Evolutionary conservation across 805 yeast species (phyloP).

Genomic region (Kodamaea sagamina): DNA sequence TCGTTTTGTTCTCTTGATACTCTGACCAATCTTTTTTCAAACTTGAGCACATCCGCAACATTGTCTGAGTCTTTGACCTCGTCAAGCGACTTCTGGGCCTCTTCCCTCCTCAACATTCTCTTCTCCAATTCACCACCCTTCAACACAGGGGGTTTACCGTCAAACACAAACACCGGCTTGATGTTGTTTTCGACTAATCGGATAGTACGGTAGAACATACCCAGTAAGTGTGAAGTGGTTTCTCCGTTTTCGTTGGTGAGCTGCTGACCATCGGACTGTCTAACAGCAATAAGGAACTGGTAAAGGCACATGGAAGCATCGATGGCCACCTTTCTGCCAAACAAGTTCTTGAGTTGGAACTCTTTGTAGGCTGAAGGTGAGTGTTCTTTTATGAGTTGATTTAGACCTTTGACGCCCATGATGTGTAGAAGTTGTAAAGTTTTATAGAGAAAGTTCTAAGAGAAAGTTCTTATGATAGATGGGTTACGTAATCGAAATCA

Average conservation of each 20-base stretch:
- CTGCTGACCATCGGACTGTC: constrained; percentile 96
- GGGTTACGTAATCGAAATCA: background rate
- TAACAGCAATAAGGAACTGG: constrained; percentile 92
- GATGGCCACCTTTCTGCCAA: constrained; percentile 96
- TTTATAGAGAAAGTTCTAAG: no score
- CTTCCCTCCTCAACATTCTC: constrained; percentile 76
- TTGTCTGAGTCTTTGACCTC: constrained; percentile 80
- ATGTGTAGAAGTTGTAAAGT: background rate
- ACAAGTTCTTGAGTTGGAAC: constrained; percentile 78
- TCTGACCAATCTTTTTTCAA: constrained; percentile 83
- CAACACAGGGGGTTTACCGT: constrained; percentile 94
- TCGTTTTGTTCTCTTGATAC: constrained; percentile 91
- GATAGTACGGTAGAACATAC: constrained; percentile 92
- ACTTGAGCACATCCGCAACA: constrained; percentile 70
- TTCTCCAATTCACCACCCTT: constrained; percentile 93
- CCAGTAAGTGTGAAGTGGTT: constrained; percentile 90
- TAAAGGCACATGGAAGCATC: constrained; percentile 96
- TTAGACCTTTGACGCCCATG: constrained; percentile 55
- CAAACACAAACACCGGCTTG: constrained; percentile 95
- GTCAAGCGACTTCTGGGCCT: constrained; percentile 74
- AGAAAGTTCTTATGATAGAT: no score
- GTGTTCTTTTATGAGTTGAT: constrained; percentile 82
- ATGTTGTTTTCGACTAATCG: constrained; percentile 89
- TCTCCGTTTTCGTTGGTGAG: constrained; percentile 87
- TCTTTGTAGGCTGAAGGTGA: constrained; percentile 81